These are phyloP conservation scores for Trametes hirsuta DNA, from an alignment of 1,284 basidiomycete species.

Conservation along the genomic window DNA sequence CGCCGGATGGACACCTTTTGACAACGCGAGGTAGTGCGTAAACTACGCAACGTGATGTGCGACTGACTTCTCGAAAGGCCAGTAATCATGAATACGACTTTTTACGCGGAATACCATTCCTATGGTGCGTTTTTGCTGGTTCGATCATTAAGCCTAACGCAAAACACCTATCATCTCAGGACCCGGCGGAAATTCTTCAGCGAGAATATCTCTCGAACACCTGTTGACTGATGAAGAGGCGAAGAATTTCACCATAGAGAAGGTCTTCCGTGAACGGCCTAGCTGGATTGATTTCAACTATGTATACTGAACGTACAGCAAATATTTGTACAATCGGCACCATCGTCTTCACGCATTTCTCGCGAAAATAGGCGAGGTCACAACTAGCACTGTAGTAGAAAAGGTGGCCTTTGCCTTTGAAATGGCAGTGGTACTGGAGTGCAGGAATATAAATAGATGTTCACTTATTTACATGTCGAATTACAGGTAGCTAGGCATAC, in stretches of 20 bases:
- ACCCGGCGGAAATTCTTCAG: conserved; percentile 53
- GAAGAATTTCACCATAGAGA: conserved; percentile 45
- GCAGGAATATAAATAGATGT: conserved; percentile 21
- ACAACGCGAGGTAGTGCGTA: conserved; percentile 42
- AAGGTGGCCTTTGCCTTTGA: too few relatives aligned
- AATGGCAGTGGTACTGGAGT: too few relatives aligned
- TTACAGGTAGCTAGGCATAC: conserved; percentile 29
- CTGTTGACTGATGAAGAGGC: conserved; percentile 48
- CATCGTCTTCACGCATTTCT: too few relatives aligned
- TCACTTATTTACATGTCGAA: conserved; percentile 23
- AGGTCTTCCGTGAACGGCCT: conserved; percentile 52
- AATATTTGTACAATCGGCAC: too few relatives aligned
- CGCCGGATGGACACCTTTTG: conserved; percentile 55
- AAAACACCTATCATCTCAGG: conserved; percentile 40
- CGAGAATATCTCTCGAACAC: conserved; percentile 51
- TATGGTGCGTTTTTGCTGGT: conserved; percentile 40
- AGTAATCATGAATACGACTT: conserved; percentile 55
- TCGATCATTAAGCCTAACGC: background rate
- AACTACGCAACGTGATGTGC: background rate
- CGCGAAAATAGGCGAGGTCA: too few relatives aligned
- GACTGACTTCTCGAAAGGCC: conserved; percentile 35
- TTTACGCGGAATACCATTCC: conserved; percentile 63
- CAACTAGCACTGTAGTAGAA: too few relatives aligned
- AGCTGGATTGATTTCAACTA: conserved; percentile 55
- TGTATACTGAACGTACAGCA: background rate